These are phyloP conservation scores for Osmozyma mogii DNA, from an alignment of 805 yeast species.

Conservation along the genomic window DNA sequence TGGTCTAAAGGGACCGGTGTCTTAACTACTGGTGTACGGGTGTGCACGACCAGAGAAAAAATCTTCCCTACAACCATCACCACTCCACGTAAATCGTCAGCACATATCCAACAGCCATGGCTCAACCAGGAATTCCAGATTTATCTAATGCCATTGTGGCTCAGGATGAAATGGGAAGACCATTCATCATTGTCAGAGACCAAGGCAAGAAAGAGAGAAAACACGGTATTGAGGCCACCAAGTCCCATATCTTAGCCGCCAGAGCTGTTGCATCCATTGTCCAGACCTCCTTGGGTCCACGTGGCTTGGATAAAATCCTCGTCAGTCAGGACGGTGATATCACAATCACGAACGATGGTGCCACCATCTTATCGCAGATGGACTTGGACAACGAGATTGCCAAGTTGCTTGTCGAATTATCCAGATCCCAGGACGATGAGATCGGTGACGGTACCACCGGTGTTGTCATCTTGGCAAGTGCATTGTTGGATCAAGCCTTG, in stretches of 20 bases:
- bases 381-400: constrained; percentile 95
- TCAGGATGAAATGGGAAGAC: constrained; percentile 99
- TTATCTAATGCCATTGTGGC: constrained; percentile 98
- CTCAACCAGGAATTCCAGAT: constrained; percentile 85
- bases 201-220: constrained; percentile 64
- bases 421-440: constrained; percentile 95
- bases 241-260: constrained; percentile 90
- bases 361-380: constrained; percentile 93
- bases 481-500: constrained; percentile 86
- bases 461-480: constrained; percentile 94
- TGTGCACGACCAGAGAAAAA: too few species aligned
- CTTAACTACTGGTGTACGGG: too few species aligned
- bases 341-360: constrained; percentile 97
- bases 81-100: too few species aligned
- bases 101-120: too few species aligned
- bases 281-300: constrained; percentile 90
- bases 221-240: constrained; percentile 41
- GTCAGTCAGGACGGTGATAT: constrained; percentile 96
- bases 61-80: too few species aligned
- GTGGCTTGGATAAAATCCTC: constrained; percentile 95
- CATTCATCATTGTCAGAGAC: constrained; percentile 94
- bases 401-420: constrained; percentile 84
- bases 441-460: constrained; percentile 99
- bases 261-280: constrained; percentile 89
- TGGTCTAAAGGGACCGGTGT: too few species aligned